Evolutionary conservation across 2,329 filamentous ascomycete genomes (phyloP), one percentile per base, ranked within the genome.

Genomic region (Clonostachys rhizophaga): DNA sequence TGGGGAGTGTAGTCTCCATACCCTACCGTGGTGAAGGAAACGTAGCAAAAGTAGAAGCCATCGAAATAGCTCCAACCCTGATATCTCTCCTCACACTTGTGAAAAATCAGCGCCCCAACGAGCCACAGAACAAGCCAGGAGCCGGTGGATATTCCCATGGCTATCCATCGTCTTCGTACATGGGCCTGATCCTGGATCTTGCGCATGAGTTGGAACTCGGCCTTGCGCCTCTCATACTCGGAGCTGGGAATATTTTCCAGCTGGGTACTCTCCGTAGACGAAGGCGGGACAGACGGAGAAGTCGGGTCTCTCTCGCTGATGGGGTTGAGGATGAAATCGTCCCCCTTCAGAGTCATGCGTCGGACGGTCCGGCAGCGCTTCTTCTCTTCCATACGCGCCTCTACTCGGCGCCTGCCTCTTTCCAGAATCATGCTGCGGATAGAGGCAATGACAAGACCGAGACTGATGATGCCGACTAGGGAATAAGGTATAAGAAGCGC

Each of bases 31-130:
- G 91, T 74, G 20, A 96, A 78, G 4, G 84, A 86, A 35, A 90
- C 83, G 63, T 94, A 96, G 55, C 84, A 84, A 60, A 96, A 95
- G 66, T 96, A 96, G 40, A 96, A 75, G 0, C 83, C 79, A 48
- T 91, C 73, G 55, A 92, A 96, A 59, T 95, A 96, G 2, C 68
- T 75, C 81, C 90, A 85, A 5, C 61, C 45, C 53, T 85, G 81
- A 44, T 81, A 81, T 0, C 61, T 58, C n/a, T 58, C 48, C 58
- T 85, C 81, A 45, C 66, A 71, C 11, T 58, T 59, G 55, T 75
- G 67, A 53, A 96, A 96, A 10, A 94, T 78, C 13, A 83, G 72
- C 3, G 90, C 90, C 4, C 91, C 91, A 0, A 87, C 68, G 35
- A 89, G 82, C 91, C 91, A 96, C 11, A 96, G 75, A 0, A 86